Base-by-base conservation (phyloP, 495 filamentous ascomycete species). In the Penicillium nucicola region DNA sequence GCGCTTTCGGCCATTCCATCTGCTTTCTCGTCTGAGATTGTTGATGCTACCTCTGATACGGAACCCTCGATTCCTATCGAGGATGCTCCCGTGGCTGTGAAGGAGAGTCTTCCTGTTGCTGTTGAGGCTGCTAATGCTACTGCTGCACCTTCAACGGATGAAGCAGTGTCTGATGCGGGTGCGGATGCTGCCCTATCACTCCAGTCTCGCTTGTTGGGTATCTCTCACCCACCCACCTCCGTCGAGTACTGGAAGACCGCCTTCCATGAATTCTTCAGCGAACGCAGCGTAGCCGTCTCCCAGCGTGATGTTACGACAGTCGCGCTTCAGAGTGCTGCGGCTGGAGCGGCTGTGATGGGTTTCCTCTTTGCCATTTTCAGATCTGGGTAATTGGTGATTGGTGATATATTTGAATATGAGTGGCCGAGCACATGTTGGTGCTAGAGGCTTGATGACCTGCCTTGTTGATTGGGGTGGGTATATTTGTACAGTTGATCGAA, bases 261-360 rank as follows among this genome's bases (percentile, higher is more conserved):
- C 6, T 18, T 81, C 10, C 54, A 69, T 6, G 75, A 83, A 44
- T 65, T 79, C 18, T 81, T 87, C 71, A 95, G 88, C 69, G 85
- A 92, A 25, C 76, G 83, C 54, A 69, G 71, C 53, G 71, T 95
- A 51, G 70, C 77, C 48, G 54, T 91, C 38, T 79, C 82, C 17
- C 89, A 90, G 67, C 77, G 83, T 38, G 91, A 96, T 59, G 60
- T 88, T 6, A 92, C 90, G 3, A 68, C 83, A 22, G 70, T 86
- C 48, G 84, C 83, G 11, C 63, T 92, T 22, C 82, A 91, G 64
- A 81, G 88, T 55, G 84, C 82, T 33, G 86, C 81, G n/a, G 78
- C 82, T 11, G 90, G 91, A 17, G 86, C 86, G 6, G 75, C 81
- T 2, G 57, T 88, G 1, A 79, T 80, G 47, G 79, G 77, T 28